phyloP scores from a whole-genome alignment of 2,329 filamentous ascomycete genomes.

The Nemania bipapillata region DNA sequence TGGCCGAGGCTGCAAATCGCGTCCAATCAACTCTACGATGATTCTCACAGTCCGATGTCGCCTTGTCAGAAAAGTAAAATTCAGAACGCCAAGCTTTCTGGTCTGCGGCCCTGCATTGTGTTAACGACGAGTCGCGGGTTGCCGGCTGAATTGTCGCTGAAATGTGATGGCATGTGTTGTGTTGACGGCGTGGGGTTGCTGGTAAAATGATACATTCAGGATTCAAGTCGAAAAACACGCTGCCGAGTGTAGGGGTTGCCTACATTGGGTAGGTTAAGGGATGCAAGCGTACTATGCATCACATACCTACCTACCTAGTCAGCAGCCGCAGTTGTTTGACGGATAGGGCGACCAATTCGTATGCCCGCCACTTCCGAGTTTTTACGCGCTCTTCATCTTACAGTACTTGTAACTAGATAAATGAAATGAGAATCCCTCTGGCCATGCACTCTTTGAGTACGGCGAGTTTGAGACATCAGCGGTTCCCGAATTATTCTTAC shows the following conservation, averaged over 20 bases:
- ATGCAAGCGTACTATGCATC: conserved; percentile 10
- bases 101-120: conserved; percentile 26
- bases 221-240: neutral
- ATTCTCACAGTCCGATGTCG: conserved; percentile 46
- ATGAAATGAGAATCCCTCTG: neutral
- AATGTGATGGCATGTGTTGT: conserved; percentile 33
- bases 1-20: conserved; percentile 37
- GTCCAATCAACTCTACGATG: conserved; percentile 43
- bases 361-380: neutral
- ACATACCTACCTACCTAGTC: conserved; percentile 3
- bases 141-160: conserved; percentile 6
- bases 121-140: conserved; percentile 26
- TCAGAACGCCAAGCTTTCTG: conserved; percentile 29
- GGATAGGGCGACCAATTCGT: conserved; percentile 4
- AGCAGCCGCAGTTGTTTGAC: neutral
- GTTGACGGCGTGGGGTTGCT: conserved; percentile 33
- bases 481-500: conserved; percentile 8
- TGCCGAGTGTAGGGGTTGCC: neutral
- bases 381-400: neutral
- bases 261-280: neutral
- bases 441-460: conserved; percentile 1
- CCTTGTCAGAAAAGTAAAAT: conserved; percentile 34
- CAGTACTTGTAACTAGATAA: too few species aligned
- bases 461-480: neutral
- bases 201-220: neutral